Percentiles rank a stretch among this genome's conserved stretches.
Conservation (phyloP, 768 basidiomycete genomes). For the Hydnomerulius pinastri region DNA sequence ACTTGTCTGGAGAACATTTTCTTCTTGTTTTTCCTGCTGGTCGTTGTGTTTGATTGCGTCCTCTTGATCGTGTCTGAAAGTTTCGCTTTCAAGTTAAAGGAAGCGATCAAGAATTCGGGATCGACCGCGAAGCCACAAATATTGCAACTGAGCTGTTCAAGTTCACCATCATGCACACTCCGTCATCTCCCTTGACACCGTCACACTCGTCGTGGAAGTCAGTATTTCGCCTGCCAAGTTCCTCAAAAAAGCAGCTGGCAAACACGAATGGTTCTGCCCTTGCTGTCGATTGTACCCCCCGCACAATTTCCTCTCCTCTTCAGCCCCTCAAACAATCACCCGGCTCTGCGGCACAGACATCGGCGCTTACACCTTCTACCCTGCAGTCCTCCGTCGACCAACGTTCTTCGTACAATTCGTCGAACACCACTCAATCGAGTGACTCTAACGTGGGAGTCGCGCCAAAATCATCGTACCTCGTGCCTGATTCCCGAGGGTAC, state of each 20-base stretch:
- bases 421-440: slow-evolving; percentile 71
- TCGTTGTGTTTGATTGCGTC: slow-evolving; percentile 11
- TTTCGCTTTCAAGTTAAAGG: neutral
- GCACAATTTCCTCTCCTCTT: slow-evolving; percentile 27
- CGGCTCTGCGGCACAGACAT: slow-evolving; percentile 44
- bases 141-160: neutral
- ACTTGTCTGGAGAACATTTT: slow-evolving; percentile 20
- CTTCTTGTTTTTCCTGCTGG: slow-evolving; percentile 10
- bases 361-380: slow-evolving; percentile 57
- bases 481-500: slow-evolving; percentile 25
- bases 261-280: slow-evolving; percentile 42
- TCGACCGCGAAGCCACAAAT: slow-evolving; percentile 21
- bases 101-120: slow-evolving; percentile 25
- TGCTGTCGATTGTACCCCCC: slow-evolving; percentile 49
- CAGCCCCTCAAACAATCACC: slow-evolving; percentile 16
- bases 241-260: slow-evolving; percentile 56
- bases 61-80: neutral
- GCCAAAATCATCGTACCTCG: slow-evolving; percentile 29
- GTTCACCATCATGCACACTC: slow-evolving; percentile 24
- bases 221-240: slow-evolving; percentile 69
- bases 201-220: slow-evolving; percentile 60
- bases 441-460: slow-evolving; percentile 56
- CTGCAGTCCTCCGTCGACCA: slow-evolving; percentile 54
- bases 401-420: slow-evolving; percentile 78
- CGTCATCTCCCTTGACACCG: slow-evolving; percentile 24